Evolutionary conservation across 2,329 filamentous ascomycete species (phyloP).

Genomic region (Didymella glomerata): DNA sequence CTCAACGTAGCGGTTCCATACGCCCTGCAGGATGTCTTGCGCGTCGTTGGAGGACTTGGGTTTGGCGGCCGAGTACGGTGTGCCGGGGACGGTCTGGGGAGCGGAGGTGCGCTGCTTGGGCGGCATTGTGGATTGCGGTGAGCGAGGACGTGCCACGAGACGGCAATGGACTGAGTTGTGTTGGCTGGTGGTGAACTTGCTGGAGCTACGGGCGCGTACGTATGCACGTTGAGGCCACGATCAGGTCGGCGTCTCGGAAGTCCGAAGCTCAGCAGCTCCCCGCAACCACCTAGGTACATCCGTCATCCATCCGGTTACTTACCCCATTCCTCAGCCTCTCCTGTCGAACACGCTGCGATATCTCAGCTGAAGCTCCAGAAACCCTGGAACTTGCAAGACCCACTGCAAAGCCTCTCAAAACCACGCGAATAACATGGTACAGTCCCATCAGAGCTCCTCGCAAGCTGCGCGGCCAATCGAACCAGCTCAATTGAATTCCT

Average conservation of each 20-base stretch:
- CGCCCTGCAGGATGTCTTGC: conserved; percentile 69
- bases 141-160: conserved; percentile 2
- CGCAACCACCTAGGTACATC: conserved; percentile 20
- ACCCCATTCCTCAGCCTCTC: conserved; percentile 8
- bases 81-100: conserved; percentile 25
- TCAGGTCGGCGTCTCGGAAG: conserved; percentile 27
- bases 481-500: neutral
- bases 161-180: conserved; percentile 18
- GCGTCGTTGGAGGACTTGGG: conserved; percentile 46
- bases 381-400: neutral
- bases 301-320: conserved; percentile 13
- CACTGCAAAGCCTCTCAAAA: neutral
- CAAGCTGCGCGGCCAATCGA: conserved; percentile 13
- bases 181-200: conserved; percentile 22
- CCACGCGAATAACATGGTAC: conserved; percentile 6
- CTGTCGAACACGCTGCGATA: neutral
- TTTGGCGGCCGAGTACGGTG: conserved; percentile 35
- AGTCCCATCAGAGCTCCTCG: neutral
- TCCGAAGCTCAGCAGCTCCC: conserved; percentile 26
- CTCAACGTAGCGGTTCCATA: conserved; percentile 80
- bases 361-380: conserved; percentile 1
- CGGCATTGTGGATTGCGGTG: conserved; percentile 35
- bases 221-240: conserved; percentile 38
- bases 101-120: conserved; percentile 43
- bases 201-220: conserved; percentile 18